A percentile compares a stretch with the other conserved stretches of the same genome.
Conservation (phyloP, 1,139 yeast species). For the Candida sp. region DNA sequence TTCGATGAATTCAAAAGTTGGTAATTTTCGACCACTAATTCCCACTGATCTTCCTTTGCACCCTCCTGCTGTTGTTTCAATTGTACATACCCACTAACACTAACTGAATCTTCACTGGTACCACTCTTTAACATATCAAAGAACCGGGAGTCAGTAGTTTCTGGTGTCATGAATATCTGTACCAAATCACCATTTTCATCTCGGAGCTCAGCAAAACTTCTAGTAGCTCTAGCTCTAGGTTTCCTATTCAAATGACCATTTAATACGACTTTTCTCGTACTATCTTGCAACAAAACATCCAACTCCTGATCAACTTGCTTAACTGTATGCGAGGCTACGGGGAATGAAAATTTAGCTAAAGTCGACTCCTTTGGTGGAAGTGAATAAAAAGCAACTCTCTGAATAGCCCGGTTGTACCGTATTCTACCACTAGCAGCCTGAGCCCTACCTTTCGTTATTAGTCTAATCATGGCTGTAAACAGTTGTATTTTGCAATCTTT, state of each 20-base stretch:
- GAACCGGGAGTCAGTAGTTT: conserved; percentile 30
- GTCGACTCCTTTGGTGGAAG: conserved; percentile 22
- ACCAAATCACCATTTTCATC: conserved; percentile 66
- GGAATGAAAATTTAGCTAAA: conserved; percentile 35
- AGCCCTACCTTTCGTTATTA: neutral
- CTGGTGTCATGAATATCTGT: conserved; percentile 56
- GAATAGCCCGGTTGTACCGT: too few relatives aligned
- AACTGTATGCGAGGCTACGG: conserved; percentile 33
- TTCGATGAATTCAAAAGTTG: conserved; percentile 66
- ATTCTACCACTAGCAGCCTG: too few relatives aligned
- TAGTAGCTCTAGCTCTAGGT: conserved; percentile 48
- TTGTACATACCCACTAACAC: conserved; percentile 56
- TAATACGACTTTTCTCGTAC: conserved; percentile 27
- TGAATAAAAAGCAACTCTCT: neutral
- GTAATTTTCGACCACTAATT: conserved; percentile 49
- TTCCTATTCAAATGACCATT: conserved; percentile 83
- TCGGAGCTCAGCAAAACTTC: conserved; percentile 69
- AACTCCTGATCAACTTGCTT: conserved; percentile 13
- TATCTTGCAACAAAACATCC: conserved; percentile 9
- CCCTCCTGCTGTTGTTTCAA: conserved; percentile 25
- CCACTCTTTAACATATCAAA: conserved; percentile 46
- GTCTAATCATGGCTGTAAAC: neutral
- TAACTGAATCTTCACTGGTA: conserved; percentile 72
- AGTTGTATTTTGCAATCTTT: neutral
- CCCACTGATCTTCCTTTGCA: conserved; percentile 36